Conservation (phyloP, 106 monocot species). For the Posidonia australis region DNA sequence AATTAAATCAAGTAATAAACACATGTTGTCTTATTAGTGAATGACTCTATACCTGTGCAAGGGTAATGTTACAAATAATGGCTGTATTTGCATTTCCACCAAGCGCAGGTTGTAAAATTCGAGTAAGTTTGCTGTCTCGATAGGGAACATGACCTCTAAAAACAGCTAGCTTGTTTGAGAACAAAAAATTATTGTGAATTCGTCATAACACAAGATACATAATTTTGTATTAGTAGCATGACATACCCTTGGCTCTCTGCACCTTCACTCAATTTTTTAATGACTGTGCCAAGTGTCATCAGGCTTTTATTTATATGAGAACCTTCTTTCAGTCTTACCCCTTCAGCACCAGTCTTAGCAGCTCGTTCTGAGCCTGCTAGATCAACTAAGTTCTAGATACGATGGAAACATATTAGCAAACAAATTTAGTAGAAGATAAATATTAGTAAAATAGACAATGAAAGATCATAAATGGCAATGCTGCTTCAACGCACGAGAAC, state of each 20-base stretch:
- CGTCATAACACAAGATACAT: neutral
- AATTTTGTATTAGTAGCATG: neutral
- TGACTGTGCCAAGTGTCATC: constrained; percentile 91
- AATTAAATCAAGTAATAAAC: no score
- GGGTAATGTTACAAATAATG: constrained; percentile 93
- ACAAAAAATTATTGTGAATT: neutral
- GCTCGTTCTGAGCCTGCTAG: constrained; percentile 94
- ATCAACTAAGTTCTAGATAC: constrained; percentile 81
- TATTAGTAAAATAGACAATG: neutral
- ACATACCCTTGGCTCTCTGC: constrained; percentile 81
- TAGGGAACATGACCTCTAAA: constrained; percentile 89
- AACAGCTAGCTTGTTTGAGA: neutral
- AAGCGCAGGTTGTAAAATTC: constrained; percentile 86
- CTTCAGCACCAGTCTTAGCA: constrained; percentile 94
- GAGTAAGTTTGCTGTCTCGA: constrained; percentile 92
- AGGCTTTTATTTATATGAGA: constrained; percentile 97
- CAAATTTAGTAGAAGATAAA: neutral
- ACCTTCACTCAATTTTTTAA: constrained; percentile 95
- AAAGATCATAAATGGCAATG: neutral
- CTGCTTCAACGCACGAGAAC: constrained; percentile 43
- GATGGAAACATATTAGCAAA: constrained; percentile 2
- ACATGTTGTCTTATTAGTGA: neutral
- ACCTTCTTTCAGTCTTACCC: constrained; percentile 83
- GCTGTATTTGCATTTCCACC: constrained; percentile 98
- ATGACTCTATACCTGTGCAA: constrained; percentile 49